A percentile compares a stretch with the other conserved stretches of the same genome.
Conservation (phyloP, 768 basidiomycete genomes). For the Boletus rufocinnamomeus region DNA sequence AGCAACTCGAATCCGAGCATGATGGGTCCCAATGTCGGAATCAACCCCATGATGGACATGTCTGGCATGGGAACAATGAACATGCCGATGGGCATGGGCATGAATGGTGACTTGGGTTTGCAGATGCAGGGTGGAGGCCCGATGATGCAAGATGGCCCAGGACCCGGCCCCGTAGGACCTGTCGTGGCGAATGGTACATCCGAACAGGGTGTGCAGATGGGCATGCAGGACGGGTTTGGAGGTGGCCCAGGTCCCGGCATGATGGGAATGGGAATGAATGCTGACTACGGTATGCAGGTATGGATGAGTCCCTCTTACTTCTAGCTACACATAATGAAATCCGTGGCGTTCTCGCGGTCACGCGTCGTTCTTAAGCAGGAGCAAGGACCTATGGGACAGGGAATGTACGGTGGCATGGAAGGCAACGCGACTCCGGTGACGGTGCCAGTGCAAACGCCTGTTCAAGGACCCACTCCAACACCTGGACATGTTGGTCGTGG, state of each 20-base stretch:
- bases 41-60: constrained; percentile 84
- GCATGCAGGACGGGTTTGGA: constrained; percentile 44
- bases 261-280: constrained; percentile 72
- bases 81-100: constrained; percentile 57
- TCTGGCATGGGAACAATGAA: constrained; percentile 57
- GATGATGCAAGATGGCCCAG: constrained; percentile 57
- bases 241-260: constrained; percentile 51
- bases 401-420: constrained; percentile 71
- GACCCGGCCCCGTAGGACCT: constrained; percentile 33
- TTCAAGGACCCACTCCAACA: constrained; percentile 33
- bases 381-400: constrained; percentile 61
- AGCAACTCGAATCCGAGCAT: constrained; percentile 54
- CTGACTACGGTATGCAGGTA: constrained; percentile 78
- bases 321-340: constrained; percentile 40
- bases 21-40: constrained; percentile 52
- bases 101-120: constrained; percentile 70
- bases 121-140: constrained; percentile 45
- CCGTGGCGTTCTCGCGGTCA: constrained; percentile 33
- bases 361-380: constrained; percentile 46
- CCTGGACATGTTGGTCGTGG: constrained; percentile 34
- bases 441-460: constrained; percentile 39
- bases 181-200: constrained; percentile 40
- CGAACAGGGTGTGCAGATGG: constrained; percentile 42
- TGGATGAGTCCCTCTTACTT: constrained; percentile 36
- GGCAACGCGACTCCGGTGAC: constrained; percentile 50